These are phyloP conservation scores for Plectranthus barbatus DNA, from an alignment of 257 asterid species.

Conservation along the genomic window DNA sequence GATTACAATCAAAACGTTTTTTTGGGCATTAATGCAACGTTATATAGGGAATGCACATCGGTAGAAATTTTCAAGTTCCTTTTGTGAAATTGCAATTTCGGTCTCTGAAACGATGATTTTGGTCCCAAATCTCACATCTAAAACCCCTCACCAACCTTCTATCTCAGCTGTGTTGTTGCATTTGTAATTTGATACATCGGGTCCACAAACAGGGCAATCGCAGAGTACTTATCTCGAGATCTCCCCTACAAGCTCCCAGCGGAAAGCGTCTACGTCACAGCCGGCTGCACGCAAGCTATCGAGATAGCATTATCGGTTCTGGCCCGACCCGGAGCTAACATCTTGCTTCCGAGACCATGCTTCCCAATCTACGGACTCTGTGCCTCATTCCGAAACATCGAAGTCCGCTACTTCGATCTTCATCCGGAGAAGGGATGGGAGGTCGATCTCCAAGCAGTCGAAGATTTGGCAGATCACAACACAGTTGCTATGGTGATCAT, in stretches of 20 bases:
- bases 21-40: too few species aligned
- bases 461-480: slow-evolving; percentile 66
- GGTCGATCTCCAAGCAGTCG: slow-evolving; percentile 56
- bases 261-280: slow-evolving; percentile 67
- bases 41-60: too few species aligned
- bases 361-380: slow-evolving; percentile 73
- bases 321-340: slow-evolving; percentile 64
- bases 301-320: slow-evolving; percentile 52
- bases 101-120: too few species aligned
- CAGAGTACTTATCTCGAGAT: slow-evolving; percentile 62
- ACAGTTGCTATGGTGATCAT: slow-evolving; percentile 69
- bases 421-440: slow-evolving; percentile 61
- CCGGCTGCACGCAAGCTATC: slow-evolving; percentile 89
- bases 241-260: slow-evolving; percentile 46
- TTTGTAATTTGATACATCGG: not conserved
- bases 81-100: too few species aligned
- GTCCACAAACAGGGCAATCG: slow-evolving; percentile 52
- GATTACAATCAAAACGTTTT: too few species aligned
- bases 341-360: slow-evolving; percentile 79
- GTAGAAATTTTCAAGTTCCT: too few species aligned
- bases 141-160: too few species aligned
- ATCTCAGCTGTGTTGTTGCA: not conserved
- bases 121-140: too few species aligned
- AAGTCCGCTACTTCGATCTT: slow-evolving; percentile 59
- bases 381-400: slow-evolving; percentile 56